Evolutionary conservation across 352 stramenopile species (phyloP), one percentile per base, ranked within the genome.

Genomic region (Globisporangium orthogonon): DNA sequence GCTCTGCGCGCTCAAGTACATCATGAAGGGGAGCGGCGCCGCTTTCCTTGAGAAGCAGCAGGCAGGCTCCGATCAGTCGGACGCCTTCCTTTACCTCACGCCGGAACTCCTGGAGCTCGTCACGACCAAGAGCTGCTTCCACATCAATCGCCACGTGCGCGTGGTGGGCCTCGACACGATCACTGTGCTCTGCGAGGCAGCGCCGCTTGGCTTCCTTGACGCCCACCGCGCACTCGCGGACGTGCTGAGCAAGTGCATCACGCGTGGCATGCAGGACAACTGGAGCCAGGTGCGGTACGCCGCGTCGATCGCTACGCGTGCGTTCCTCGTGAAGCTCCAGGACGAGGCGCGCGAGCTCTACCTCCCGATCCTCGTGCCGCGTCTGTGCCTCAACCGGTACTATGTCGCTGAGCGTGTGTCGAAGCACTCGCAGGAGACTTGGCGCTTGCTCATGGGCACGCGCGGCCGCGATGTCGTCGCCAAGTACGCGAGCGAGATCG

Each of bases 281-380:
- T 99, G 96, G 96, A 97, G 87, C 61, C 95, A 99, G 66, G 96
- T 99, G 41, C 86, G 96, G 4, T 98, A 98, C 70, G 94, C 93
- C 3, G 95, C 91, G 0, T 97, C 78, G 43, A 96, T 98, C 40
- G 75, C 96, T 7, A 89, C 84, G 49, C 85, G 95, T 7, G 78
- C 79, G 6, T 97, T 98, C 64, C 66, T 97, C 29, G 23, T 74
- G 33, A 90, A 89, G 58, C 82, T 98, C 13, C 67, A 78, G 46
- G 46, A 66, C 4, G 57, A 86, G 6, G 60, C 70, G 2, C 80
- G 78, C 23, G 62, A 69, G 1, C 51, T 65, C 11, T 97, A 96
- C 57, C 68, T 90, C 11, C 74, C 75, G 1, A 57, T 84, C n/a
- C 64, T 99, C 7, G 70, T 98, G 29, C 94, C 95, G 15, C 84